phyloP scores from a whole-genome alignment of 2,329 filamentous ascomycete species.

The Apiospora hydei region DNA sequence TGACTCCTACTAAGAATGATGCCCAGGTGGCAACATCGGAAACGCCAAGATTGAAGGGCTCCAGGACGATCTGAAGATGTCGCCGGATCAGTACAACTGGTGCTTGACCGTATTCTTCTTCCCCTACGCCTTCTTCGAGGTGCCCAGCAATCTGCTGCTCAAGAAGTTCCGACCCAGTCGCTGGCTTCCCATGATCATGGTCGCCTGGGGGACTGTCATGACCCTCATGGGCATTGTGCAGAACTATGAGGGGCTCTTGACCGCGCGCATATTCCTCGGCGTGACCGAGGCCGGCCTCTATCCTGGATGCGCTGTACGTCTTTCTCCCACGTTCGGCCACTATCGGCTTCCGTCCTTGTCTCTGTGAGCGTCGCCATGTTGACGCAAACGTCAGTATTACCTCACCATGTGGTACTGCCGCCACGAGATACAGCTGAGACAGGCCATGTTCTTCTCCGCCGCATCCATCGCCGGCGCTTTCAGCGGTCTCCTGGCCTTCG shows the following conservation, averaged over 20 bases:
- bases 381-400: slow-evolving; percentile 50
- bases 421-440: slow-evolving; percentile 61
- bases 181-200: slow-evolving; percentile 80
- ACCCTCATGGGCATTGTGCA: slow-evolving; percentile 61
- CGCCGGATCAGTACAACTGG: slow-evolving; percentile 6
- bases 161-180: slow-evolving; percentile 76
- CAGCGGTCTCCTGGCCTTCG: slow-evolving; percentile 74
- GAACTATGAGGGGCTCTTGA: slow-evolving; percentile 55
- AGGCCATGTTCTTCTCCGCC: slow-evolving; percentile 82
- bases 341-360: neutral
- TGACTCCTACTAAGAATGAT: slow-evolving; percentile 16
- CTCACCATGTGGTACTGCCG: slow-evolving; percentile 66
- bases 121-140: slow-evolving; percentile 78
- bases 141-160: slow-evolving; percentile 78
- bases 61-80: slow-evolving; percentile 57
- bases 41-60: slow-evolving; percentile 72
- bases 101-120: slow-evolving; percentile 79
- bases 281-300: slow-evolving; percentile 43
- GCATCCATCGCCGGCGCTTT: slow-evolving; percentile 82
- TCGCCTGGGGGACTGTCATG: slow-evolving; percentile 48
- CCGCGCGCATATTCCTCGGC: slow-evolving; percentile 58
- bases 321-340: neutral
- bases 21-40: slow-evolving; percentile 64
- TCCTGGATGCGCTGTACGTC: slow-evolving; percentile 42
- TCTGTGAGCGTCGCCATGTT: neutral